Percentiles rank a stretch among this genome's conserved stretches.
phyloP scores from a whole-genome alignment of 1,284 basidiomycete genomes.

The Ceraceosorus guamensis region DNA sequence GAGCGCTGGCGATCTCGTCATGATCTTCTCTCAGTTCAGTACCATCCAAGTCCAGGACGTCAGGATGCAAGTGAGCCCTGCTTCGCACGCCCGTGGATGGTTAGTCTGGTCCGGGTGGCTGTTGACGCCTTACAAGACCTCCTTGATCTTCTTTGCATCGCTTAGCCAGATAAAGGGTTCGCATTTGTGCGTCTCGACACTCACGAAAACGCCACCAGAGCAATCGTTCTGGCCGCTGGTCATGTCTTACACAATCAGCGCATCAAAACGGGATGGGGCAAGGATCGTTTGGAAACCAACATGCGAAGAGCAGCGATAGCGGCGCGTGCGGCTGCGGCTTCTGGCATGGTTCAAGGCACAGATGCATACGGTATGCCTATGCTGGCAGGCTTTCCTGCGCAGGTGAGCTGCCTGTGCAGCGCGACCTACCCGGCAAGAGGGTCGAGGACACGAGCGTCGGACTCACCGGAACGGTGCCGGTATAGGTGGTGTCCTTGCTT shows the following conservation, averaged over 20 bases:
- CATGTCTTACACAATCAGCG: conserved; percentile 90
- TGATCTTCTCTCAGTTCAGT: conserved; percentile 91
- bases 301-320: conserved; percentile 2
- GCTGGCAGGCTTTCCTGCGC: no score
- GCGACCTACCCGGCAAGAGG: no score
- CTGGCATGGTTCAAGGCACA: no score
- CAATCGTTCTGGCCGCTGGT: conserved; percentile 88
- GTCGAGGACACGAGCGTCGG: no score
- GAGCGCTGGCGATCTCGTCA: conserved; percentile 89
- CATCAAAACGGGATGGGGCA: conserved; percentile 97
- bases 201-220: conserved; percentile 93
- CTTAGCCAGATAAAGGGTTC: conserved; percentile 79
- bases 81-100: no score
- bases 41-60: conserved; percentile 79
- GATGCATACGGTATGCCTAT: no score
- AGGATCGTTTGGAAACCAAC: conserved; percentile 55
- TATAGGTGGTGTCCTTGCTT: no score
- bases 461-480: no score
- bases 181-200: conserved; percentile 97
- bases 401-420: no score
- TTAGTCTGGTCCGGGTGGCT: not conserved
- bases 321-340: not conserved
- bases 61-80: conserved; percentile 65
- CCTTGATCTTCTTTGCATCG: not conserved
- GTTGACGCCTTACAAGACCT: not conserved